Percentiles rank a stretch among this genome's conserved stretches.
Conservation (phyloP, 2,329 filamentous ascomycete genomes). For the Scorias spongiosa region DNA sequence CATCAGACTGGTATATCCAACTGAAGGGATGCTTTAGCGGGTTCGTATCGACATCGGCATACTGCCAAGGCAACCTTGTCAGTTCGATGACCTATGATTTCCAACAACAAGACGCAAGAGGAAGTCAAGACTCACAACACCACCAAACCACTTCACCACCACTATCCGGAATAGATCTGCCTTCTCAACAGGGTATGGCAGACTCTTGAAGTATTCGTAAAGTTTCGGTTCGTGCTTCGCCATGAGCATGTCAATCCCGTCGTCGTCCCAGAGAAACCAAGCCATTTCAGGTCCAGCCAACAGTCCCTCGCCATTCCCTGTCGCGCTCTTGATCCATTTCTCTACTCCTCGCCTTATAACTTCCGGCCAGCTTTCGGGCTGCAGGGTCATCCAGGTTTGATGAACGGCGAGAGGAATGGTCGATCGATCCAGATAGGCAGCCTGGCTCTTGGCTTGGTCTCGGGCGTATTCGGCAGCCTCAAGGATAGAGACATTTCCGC, state of each 20-base stretch:
- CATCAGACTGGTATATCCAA: background rate
- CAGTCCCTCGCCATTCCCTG: background rate
- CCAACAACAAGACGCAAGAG: too few relatives aligned
- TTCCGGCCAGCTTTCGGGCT: background rate
- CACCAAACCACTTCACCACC: conserved; percentile 4
- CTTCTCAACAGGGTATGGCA: conserved; percentile 4
- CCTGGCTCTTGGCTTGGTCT: background rate
- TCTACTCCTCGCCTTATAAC: background rate
- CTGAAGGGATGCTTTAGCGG: background rate
- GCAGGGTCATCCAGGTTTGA: conserved; percentile 1
- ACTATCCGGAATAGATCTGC: conserved; percentile 2
- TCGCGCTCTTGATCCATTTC: background rate
- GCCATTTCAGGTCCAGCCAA: conserved; percentile 1
- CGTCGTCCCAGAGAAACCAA: conserved; percentile 4
- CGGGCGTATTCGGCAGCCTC: conserved; percentile 4
- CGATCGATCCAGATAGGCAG: conserved; percentile 1
- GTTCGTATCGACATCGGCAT: background rate
- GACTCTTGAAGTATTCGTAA: background rate
- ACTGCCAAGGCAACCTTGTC: background rate
- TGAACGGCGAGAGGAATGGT: conserved; percentile 2
- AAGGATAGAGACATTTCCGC: background rate
- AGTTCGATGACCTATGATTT: too few relatives aligned
- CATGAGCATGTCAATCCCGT: background rate
- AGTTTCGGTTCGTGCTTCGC: conserved; percentile 1
- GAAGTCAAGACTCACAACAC: conserved; percentile 1